Conservation (phyloP, 2,329 filamentous ascomycete species). For the Fusarium sp. region DNA sequence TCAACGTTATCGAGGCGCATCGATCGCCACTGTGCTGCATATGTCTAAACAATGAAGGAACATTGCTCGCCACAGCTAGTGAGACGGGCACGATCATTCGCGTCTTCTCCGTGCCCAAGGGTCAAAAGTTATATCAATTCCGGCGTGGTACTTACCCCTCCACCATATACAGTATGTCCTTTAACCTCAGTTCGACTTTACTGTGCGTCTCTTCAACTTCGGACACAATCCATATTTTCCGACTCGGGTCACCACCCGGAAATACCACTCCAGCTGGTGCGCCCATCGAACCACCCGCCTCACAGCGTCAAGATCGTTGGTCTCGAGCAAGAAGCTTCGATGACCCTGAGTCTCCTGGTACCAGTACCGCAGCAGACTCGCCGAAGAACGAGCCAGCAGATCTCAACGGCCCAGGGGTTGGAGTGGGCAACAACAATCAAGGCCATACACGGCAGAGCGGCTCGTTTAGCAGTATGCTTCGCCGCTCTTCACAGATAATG, state of each 20-base stretch:
- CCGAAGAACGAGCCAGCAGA: conserved; percentile 62
- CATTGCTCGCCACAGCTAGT: conserved; percentile 90
- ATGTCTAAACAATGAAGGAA: conserved; percentile 91
- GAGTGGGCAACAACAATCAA: conserved; percentile 42
- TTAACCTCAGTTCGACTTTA: conserved; percentile 92
- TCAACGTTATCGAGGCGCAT: conserved; percentile 96
- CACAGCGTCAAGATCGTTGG: conserved; percentile 63
- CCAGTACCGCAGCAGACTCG: conserved; percentile 63
- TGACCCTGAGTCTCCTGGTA: conserved; percentile 51
- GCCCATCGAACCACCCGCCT: conserved; percentile 54
- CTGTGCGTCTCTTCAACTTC: conserved; percentile 96
- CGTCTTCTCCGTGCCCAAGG: conserved; percentile 91
- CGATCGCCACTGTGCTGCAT: conserved; percentile 91
- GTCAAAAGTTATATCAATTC: conserved; percentile 95
- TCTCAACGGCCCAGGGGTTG: conserved; percentile 44
- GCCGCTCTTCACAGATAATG: conserved; percentile 95
- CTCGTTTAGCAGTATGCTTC: conserved; percentile 88
- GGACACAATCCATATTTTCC: conserved; percentile 97
- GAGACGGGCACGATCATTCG: conserved; percentile 98
- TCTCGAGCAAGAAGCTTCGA: conserved; percentile 65
- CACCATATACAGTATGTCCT: conserved; percentile 98
- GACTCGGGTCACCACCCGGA: conserved; percentile 68
- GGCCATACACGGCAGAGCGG: conserved; percentile 69
- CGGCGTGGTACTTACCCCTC: conserved; percentile 94
- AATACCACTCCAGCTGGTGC: conserved; percentile 51